Percentiles rank a stretch among this genome's conserved stretches.
Conservation (phyloP, 352 stramenopile species). For the Aphanomyces cochlioides region DNA sequence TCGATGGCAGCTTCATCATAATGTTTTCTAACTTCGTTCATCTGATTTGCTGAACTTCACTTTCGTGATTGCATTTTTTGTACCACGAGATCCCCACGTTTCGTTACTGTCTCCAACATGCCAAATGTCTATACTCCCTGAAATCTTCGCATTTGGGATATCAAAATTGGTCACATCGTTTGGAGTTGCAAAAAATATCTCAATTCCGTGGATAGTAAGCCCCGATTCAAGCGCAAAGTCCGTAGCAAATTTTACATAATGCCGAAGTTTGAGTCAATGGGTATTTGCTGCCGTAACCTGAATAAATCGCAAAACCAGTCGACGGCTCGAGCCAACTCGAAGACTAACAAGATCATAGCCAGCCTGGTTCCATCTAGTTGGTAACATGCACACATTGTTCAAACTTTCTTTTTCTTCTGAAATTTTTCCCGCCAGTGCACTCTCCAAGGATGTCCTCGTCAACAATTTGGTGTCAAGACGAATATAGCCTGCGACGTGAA, state of each 20-base stretch:
- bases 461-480: neutral
- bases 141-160: neutral
- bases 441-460: no score
- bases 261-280: neutral
- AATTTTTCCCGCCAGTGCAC: no score
- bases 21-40: no score
- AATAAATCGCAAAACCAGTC: neutral
- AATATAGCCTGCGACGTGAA: neutral
- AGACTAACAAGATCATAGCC: neutral
- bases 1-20: no score
- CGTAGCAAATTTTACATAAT: neutral
- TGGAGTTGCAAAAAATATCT: neutral
- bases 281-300: neutral
- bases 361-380: neutral
- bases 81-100: no score
- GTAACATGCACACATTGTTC: neutral
- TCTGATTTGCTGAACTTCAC: no score
- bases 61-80: no score
- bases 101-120: neutral
- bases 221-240: neutral
- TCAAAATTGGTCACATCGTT: neutral
- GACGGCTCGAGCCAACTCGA: neutral
- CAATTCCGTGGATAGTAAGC: neutral
- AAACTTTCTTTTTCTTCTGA: neutral
- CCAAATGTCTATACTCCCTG: neutral